Conservation (phyloP, 805 yeast species). For the Wickerhamiella hasegawae region DNA sequence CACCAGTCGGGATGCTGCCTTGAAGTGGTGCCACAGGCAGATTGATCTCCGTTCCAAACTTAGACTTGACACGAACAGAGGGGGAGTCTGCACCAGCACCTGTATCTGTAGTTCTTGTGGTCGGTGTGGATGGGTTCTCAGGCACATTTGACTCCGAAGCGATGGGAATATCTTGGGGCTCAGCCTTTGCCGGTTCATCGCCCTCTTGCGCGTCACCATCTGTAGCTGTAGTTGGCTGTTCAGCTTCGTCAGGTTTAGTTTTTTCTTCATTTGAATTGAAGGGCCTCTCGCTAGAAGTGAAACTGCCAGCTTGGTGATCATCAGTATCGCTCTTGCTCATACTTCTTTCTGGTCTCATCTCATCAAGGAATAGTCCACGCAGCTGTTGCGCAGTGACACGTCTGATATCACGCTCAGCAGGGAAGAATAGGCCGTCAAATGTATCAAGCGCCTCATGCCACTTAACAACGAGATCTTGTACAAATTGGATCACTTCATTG, state of each 20-base stretch:
- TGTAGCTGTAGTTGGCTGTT: background rate
- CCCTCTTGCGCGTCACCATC: background rate
- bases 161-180: background rate
- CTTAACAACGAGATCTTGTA: slow-evolving; percentile 67
- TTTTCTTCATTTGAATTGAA: background rate
- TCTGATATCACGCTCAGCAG: slow-evolving; percentile 85
- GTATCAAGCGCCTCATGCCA: slow-evolving; percentile 79
- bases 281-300: background rate
- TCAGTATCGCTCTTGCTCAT: slow-evolving; percentile 1
- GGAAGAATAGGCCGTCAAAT: slow-evolving; percentile 65
- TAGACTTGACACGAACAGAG: slow-evolving; percentile 8
- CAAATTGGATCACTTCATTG: slow-evolving; percentile 48
- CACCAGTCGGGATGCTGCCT: slow-evolving; percentile 18
- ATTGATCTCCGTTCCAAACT: slow-evolving; percentile 12
- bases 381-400: slow-evolving; percentile 79
- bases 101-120: too few species aligned
- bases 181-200: background rate
- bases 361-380: slow-evolving; percentile 43
- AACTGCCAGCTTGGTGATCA: slow-evolving; percentile 6
- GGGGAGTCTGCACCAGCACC: background rate
- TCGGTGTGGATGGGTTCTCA: background rate
- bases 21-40: slow-evolving; percentile 30
- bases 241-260: background rate
- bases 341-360: slow-evolving; percentile 6
- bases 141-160: background rate